Percentiles rank a stretch among this genome's conserved stretches.
Evolutionary conservation across 345 rosid species (phyloP).

Genomic region (Raphanus sativus): DNA sequence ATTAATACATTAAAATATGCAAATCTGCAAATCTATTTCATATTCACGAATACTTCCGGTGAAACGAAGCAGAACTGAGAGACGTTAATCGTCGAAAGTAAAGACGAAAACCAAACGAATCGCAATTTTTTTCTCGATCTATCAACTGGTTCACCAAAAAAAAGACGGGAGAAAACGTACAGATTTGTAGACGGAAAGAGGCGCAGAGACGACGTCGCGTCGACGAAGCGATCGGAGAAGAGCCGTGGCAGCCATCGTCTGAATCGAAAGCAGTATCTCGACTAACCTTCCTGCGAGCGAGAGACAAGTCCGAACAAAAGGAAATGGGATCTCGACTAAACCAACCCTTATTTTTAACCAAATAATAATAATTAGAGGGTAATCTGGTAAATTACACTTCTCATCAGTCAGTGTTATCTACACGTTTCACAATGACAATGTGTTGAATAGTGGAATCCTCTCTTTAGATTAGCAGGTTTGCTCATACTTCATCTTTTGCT

Average conservation of each 20-base stretch:
- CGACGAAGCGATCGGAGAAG: slow-evolving; percentile 71
- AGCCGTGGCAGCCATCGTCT: slow-evolving; percentile 61
- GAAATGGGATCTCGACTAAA: slow-evolving; percentile 28
- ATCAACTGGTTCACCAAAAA: background rate
- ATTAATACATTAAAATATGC: background rate
- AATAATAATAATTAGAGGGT: slow-evolving; percentile 10
- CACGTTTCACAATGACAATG: slow-evolving; percentile 10
- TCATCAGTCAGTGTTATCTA: background rate
- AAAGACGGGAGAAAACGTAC: slow-evolving; percentile 40
- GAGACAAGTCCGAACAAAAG: too few relatives aligned
- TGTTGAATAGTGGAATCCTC: background rate
- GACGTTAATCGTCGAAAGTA: background rate
- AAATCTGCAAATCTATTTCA: background rate
- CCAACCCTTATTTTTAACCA: background rate
- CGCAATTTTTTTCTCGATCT: slow-evolving; percentile 8
- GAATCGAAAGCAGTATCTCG: slow-evolving; percentile 16
- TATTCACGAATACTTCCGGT: background rate
- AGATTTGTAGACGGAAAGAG: slow-evolving; percentile 60
- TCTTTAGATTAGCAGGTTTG: background rate
- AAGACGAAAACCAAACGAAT: slow-evolving; percentile 7
- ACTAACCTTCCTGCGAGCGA: background rate
- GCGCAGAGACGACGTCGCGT: slow-evolving; percentile 58
- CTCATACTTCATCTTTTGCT: background rate
- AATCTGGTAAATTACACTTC: background rate
- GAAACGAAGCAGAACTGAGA: background rate